These are phyloP conservation scores for Pyrenochaeta sp. DNA, from an alignment of 2,329 filamentous ascomycete species.

Conservation along the genomic window DNA sequence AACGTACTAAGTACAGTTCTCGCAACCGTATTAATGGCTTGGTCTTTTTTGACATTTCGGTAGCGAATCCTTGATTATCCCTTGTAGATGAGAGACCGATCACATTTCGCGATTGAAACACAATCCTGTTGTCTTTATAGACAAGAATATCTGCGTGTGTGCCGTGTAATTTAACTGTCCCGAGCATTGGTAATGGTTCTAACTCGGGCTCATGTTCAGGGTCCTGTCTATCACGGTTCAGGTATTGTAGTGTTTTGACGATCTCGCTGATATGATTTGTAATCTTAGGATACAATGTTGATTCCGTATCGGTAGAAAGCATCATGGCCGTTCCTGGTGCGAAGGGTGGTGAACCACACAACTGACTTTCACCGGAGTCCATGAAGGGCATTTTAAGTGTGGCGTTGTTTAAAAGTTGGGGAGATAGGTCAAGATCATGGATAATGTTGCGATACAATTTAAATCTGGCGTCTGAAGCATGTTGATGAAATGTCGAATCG, in stretches of 20 bases:
- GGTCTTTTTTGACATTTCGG: constrained; percentile 25
- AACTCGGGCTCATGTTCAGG: constrained; percentile 10
- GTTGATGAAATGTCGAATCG: neutral
- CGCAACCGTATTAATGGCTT: constrained; percentile 24
- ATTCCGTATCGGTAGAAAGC: constrained; percentile 11
- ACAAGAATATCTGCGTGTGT: constrained; percentile 44
- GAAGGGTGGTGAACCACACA: neutral
- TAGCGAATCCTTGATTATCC: constrained; percentile 37
- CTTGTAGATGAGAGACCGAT: constrained; percentile 19
- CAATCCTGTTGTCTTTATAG: constrained; percentile 24
- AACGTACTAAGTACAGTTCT: constrained; percentile 25
- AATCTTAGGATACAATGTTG: constrained; percentile 42
- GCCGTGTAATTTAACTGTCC: constrained; percentile 45
- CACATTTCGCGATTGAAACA: constrained; percentile 37
- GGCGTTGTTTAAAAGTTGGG: neutral
- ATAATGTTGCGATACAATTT: too few relatives aligned
- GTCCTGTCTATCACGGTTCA: constrained; percentile 10
- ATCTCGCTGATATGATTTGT: constrained; percentile 33
- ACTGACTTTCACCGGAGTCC: neutral
- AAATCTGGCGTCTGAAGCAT: neutral
- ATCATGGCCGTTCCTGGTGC: constrained; percentile 13
- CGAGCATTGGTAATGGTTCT: constrained; percentile 29
- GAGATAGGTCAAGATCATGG: neutral
- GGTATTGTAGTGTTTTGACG: constrained; percentile 20
- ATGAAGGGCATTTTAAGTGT: constrained; percentile 1